Conservation (phyloP, 768 basidiomycete species). For the Pisolithus microcarpus region DNA sequence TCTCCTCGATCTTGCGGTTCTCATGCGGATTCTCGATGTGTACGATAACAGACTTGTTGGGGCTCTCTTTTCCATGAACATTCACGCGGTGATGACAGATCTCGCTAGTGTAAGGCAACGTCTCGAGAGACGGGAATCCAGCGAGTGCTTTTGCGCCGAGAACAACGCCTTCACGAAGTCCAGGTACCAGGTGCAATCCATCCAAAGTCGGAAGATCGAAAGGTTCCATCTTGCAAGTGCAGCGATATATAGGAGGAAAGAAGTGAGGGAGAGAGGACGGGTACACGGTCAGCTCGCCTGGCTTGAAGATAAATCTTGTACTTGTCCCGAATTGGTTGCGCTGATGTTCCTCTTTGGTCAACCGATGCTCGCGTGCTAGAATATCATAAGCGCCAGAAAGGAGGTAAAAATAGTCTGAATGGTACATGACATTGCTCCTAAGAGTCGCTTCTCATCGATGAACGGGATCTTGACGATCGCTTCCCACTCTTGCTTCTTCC, state of each 20-base stretch:
- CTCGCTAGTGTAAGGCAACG: constrained; percentile 68
- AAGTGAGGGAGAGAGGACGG: constrained; percentile 92
- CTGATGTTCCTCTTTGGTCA: constrained; percentile 65
- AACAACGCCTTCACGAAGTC: constrained; percentile 82
- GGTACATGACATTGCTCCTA: constrained; percentile 74
- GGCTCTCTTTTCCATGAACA: constrained; percentile 83
- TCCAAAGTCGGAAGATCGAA: constrained; percentile 84
- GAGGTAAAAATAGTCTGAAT: background rate
- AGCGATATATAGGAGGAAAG: constrained; percentile 82
- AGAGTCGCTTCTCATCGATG: constrained; percentile 73
- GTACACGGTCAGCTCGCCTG: constrained; percentile 57
- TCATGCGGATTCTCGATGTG: constrained; percentile 75
- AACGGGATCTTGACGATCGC: constrained; percentile 99
- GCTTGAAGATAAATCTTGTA: constrained; percentile 68
- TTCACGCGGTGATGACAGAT: constrained; percentile 88
- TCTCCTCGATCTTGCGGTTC: constrained; percentile 54
- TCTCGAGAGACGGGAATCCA: constrained; percentile 94
- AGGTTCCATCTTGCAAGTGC: constrained; percentile 69
- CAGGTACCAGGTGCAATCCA: constrained; percentile 79
- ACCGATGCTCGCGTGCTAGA: constrained; percentile 67
- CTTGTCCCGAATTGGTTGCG: constrained; percentile 79
- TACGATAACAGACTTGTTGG: constrained; percentile 91
- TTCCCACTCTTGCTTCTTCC: constrained; percentile 99
- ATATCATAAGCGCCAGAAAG: background rate
- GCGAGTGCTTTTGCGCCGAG: constrained; percentile 83